Percentiles rank a stretch among this genome's conserved stretches.
phyloP scores from a whole-genome alignment of 805 yeast species.

The Metschnikowia anglica region DNA sequence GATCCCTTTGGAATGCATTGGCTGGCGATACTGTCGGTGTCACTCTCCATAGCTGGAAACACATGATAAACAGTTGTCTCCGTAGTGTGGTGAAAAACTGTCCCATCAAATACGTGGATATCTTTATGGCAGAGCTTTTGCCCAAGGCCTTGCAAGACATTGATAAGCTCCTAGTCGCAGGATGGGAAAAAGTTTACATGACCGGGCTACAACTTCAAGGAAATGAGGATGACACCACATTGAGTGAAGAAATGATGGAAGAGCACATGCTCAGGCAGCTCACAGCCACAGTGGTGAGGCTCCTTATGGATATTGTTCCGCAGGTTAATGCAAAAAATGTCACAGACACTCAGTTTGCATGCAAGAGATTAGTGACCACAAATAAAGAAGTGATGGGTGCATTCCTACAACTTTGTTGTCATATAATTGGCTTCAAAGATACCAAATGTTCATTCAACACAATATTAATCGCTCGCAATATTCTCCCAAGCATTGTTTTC shows the following conservation, averaged over 20 bases:
- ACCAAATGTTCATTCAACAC: slow-evolving; percentile 92
- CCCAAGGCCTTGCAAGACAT: slow-evolving; percentile 74
- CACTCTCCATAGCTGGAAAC: slow-evolving; percentile 95
- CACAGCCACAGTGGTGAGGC: slow-evolving; percentile 85
- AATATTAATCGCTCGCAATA: slow-evolving; percentile 71
- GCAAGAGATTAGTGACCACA: slow-evolving; percentile 64
- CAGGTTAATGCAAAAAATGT: slow-evolving; percentile 59
- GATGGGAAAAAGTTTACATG: slow-evolving; percentile 69
- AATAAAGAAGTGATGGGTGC: slow-evolving; percentile 73
- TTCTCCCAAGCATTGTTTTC: slow-evolving; percentile 65
- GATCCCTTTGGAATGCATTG: slow-evolving; percentile 76
- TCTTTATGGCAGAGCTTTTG: slow-evolving; percentile 73
- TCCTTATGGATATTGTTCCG: slow-evolving; percentile 83
- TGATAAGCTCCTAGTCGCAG: slow-evolving; percentile 67
- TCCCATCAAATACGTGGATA: slow-evolving; percentile 64
- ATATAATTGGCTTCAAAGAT: slow-evolving; percentile 79
- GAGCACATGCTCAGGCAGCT: slow-evolving; percentile 91
- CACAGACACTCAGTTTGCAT: slow-evolving; percentile 60
- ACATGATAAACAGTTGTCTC: slow-evolving; percentile 85
- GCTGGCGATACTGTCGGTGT: slow-evolving; percentile 85
- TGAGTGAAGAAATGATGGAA: slow-evolving; percentile 98
- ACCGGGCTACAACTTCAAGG: slow-evolving; percentile 59
- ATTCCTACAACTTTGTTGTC: slow-evolving; percentile 69
- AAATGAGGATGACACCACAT: slow-evolving; percentile 69
- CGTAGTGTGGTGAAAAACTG: slow-evolving; percentile 86